phyloP scores from a whole-genome alignment of 202 grass and related monocot species.

The Eragrostis tef region DNA sequence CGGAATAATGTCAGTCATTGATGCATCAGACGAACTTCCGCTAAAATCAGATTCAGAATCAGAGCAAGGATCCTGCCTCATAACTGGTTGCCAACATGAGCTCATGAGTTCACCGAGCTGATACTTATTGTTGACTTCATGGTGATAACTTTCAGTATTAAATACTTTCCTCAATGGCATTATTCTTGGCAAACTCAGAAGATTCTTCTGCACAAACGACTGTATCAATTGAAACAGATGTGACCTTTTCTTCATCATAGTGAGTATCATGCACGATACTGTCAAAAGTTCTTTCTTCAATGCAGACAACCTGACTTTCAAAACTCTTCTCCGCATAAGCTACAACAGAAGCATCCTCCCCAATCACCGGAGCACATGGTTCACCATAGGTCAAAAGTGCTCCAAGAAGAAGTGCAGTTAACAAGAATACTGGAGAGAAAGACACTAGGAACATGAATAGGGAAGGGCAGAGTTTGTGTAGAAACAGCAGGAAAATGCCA shows the following conservation, averaged over 20 bases:
- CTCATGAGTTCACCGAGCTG: constrained; percentile 54
- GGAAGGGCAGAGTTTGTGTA: constrained; percentile 54
- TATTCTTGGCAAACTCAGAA: constrained; percentile 16
- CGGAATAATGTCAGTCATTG: constrained; percentile 36
- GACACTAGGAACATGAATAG: constrained; percentile 49
- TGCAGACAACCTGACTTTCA: background rate
- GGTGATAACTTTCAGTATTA: constrained; percentile 6
- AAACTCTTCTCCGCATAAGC: background rate
- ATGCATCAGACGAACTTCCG: constrained; percentile 40
- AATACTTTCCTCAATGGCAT: constrained; percentile 27
- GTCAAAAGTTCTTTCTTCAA: background rate
- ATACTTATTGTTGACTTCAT: constrained; percentile 16
- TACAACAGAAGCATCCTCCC: constrained; percentile 4
- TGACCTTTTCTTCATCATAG: constrained; percentile 20
- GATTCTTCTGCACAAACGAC: constrained; percentile 19
- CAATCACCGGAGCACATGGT: constrained; percentile 17
- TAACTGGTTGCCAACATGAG: constrained; percentile 55
- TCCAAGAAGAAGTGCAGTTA: constrained; percentile 69
- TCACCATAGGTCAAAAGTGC: constrained; percentile 49
- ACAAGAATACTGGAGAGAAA: constrained; percentile 56
- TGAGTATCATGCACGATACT: background rate
- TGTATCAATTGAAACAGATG: constrained; percentile 12
- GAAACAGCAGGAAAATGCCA: constrained; percentile 48
- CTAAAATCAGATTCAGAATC: constrained; percentile 52
- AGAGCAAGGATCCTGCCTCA: constrained; percentile 46